Percentiles rank a stretch among this genome's conserved stretches.
These are phyloP conservation scores for Myrica gale DNA, from an alignment of 306 rosid species.

Conservation along the genomic window DNA sequence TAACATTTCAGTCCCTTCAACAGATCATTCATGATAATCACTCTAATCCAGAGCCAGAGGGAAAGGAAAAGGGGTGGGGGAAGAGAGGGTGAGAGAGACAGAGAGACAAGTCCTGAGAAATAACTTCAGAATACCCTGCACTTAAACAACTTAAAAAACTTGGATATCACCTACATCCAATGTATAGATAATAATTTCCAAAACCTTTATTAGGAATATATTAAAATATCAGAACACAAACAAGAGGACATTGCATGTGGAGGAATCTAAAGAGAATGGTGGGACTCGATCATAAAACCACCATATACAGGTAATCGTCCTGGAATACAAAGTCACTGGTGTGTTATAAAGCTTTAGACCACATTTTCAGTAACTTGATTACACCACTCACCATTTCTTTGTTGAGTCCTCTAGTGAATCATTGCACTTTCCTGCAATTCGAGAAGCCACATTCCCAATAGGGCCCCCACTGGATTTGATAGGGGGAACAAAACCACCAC, in stretches of 20 bases:
- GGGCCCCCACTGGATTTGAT: slow-evolving; percentile 64
- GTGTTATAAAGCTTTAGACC: background rate
- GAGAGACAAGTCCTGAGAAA: background rate
- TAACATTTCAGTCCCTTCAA: slow-evolving; percentile 24
- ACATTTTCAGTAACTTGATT: slow-evolving; percentile 6
- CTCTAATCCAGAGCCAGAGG: background rate
- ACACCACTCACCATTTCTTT: slow-evolving; percentile 76
- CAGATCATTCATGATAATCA: slow-evolving; percentile 9
- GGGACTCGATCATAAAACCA: background rate
- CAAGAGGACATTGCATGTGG: slow-evolving; percentile 1
- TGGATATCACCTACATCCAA: background rate
- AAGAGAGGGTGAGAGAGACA: background rate
- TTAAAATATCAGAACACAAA: slow-evolving; percentile 10
- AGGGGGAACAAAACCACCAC: slow-evolving; percentile 92
- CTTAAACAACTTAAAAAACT: background rate
- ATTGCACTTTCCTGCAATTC: slow-evolving; percentile 61
- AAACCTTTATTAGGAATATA: background rate
- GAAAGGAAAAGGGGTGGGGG: too few species aligned
- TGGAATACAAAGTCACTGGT: background rate
- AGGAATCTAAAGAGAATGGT: background rate
- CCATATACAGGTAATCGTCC: background rate
- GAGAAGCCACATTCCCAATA: slow-evolving; percentile 60
- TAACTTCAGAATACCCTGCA: background rate
- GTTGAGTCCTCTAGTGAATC: slow-evolving; percentile 80
- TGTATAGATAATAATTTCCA: background rate